Percentiles rank a stretch among this genome's conserved stretches.
These are phyloP conservation scores for Rubroboletus pulcherrimus DNA, from an alignment of 768 basidiomycete genomes.

Conservation along the genomic window DNA sequence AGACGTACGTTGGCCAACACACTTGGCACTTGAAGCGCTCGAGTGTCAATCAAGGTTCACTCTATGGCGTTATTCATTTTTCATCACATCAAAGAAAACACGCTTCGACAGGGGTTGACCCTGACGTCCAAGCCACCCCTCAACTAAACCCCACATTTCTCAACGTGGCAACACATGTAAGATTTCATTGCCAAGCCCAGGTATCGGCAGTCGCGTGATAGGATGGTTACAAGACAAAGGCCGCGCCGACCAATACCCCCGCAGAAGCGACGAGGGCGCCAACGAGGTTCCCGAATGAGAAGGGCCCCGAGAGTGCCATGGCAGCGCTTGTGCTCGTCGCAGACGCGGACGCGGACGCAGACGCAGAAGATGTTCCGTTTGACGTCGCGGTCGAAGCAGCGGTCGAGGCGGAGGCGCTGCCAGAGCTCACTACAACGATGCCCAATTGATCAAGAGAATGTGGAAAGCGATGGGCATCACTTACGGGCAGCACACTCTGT, in stretches of 20 bases:
- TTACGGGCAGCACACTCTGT: slow-evolving; percentile 30
- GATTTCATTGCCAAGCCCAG: neutral
- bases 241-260: slow-evolving; percentile 25
- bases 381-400: neutral
- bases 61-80: neutral
- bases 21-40: neutral
- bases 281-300: slow-evolving; percentile 17
- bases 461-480: neutral
- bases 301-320: slow-evolving; percentile 7
- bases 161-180: neutral
- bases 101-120: neutral
- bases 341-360: neutral
- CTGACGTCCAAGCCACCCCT: neutral
- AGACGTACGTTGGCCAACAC: neutral
- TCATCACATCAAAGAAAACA: neutral
- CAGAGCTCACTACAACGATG: neutral
- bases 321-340: slow-evolving; percentile 15
- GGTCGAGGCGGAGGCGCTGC: neutral
- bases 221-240: slow-evolving; percentile 18
- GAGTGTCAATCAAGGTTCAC: neutral
- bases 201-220: neutral
- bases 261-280: slow-evolving; percentile 25
- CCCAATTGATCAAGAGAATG: neutral
- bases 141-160: neutral
- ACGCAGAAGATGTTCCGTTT: neutral